These are phyloP conservation scores for Acanthamoeba royreba DNA, from an alignment of 208 protist species.

Conservation along the genomic window DNA sequence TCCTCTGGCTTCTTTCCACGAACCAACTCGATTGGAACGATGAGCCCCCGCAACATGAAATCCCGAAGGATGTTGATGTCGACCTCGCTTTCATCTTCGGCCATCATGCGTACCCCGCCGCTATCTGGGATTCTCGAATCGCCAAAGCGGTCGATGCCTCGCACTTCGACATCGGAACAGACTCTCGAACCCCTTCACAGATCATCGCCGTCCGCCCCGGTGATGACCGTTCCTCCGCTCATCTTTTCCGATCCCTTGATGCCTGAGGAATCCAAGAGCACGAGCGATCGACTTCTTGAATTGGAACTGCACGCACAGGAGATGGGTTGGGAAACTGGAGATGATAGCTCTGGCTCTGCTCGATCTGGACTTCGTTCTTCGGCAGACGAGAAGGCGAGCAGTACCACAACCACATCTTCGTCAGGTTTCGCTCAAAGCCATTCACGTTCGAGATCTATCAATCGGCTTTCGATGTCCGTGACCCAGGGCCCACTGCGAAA, in stretches of 20 bases:
- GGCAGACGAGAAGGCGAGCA: too few species aligned
- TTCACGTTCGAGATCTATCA: not conserved
- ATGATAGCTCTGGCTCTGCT: not conserved
- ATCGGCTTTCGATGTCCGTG: not conserved
- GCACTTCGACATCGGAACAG: too few species aligned
- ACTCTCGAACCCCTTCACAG: not conserved
- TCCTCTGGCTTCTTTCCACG: not conserved
- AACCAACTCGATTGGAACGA: not conserved
- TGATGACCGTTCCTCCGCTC: not conserved
- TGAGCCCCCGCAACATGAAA: not conserved
- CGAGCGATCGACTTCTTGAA: not conserved
- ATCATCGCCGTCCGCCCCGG: not conserved
- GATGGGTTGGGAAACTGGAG: not conserved
- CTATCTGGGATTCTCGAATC: not conserved
- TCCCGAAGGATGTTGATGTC: not conserved
- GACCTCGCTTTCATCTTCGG: slow-evolving; percentile 1
- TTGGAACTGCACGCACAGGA: not conserved
- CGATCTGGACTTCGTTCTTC: not conserved
- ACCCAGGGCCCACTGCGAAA: not conserved
- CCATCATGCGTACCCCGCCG: not conserved
- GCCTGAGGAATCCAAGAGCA: not conserved
- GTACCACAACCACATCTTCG: not conserved
- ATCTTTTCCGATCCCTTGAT: not conserved
- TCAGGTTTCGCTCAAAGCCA: not conserved
- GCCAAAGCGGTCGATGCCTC: not conserved